phyloP scores from a whole-genome alignment of 257 asterid species.

The Sherardia arvensis region DNA sequence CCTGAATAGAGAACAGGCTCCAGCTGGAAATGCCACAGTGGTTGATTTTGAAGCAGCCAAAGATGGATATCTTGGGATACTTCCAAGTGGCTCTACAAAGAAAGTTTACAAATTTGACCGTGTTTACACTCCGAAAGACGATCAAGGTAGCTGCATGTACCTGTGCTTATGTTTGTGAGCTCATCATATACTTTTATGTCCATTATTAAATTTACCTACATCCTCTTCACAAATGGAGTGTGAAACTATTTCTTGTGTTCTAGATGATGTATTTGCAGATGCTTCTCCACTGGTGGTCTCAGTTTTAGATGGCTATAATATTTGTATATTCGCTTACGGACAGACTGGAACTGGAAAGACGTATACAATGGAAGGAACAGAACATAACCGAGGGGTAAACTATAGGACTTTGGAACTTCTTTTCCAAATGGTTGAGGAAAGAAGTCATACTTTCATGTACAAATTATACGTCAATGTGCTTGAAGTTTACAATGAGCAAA shows the following conservation, averaged over 20 bases:
- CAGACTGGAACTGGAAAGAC: slow-evolving; percentile 99
- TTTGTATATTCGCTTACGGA: slow-evolving; percentile 97
- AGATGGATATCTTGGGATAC: slow-evolving; percentile 85
- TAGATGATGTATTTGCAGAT: slow-evolving; percentile 85
- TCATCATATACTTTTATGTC: slow-evolving; percentile 14
- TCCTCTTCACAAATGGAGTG: not conserved
- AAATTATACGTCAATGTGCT: slow-evolving; percentile 87
- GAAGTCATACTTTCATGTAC: slow-evolving; percentile 54
- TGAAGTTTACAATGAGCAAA: slow-evolving; percentile 97
- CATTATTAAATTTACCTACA: not conserved
- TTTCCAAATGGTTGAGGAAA: slow-evolving; percentile 59
- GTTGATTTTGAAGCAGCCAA: slow-evolving; percentile 78
- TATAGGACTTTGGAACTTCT: slow-evolving; percentile 85
- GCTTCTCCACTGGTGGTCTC: slow-evolving; percentile 92
- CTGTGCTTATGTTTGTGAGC: slow-evolving; percentile 19
- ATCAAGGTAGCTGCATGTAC: slow-evolving; percentile 47
- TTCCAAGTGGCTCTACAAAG: slow-evolving; percentile 43
- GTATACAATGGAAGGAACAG: slow-evolving; percentile 95
- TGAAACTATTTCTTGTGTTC: not conserved
- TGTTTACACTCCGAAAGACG: slow-evolving; percentile 78
- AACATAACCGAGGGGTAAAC: slow-evolving; percentile 78
- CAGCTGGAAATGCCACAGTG: slow-evolving; percentile 54
- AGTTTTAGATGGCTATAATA: slow-evolving; percentile 90
- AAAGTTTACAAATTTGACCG: slow-evolving; percentile 78
- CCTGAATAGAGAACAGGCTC: slow-evolving; percentile 54